Evolutionary conservation across 495 filamentous ascomycete genomes (phyloP), one percentile per base, ranked within the genome.

Genomic region (Jackrogersella minutella): DNA sequence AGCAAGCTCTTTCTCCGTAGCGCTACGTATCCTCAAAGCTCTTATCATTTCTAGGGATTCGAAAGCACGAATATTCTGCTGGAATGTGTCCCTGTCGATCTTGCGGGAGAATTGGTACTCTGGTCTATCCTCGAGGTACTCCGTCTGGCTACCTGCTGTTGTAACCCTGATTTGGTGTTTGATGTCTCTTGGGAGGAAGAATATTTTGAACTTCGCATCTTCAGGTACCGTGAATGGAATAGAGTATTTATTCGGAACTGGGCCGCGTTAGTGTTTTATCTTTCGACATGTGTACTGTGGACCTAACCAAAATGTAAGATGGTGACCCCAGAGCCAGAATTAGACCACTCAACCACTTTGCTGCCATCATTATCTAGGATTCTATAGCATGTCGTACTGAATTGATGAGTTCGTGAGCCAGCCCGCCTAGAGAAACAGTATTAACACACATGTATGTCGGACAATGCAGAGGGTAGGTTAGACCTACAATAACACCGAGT

Each of bases 171-270:
- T 64, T 11, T 36, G 43, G 19, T 70, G 66, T 13, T 41, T 60
- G n/a, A 21, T 47, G 34, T 43, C 39, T 46, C 33, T 66, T 24
- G 58, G 64, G 1, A 67, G 51, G 39, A 67, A 67, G 10, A 51
- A 52, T 5, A 62, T 58, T 19, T 37, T 55, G n/a, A 44, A 39
- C 3, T 28, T 53, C 19, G 7, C 34, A 39, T 67, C 64, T 3
- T 59, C 58, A 1, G 70, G 70, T 52, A 62, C 67, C 6, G 70
- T 72, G 8, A 47, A 54, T 43, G 62, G 70, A 30, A 72, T 72
- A 26, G 21, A 26, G 1, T 14, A 44, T 9, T 3, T 53, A 9
- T 43, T 54, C 2, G 41, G 62, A 43, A 72, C 70, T 72, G 30
- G 9, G 5, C 4, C 7, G 3, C 14, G 52, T 67, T 16, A 67